A percentile compares a stretch with the other conserved stretches of the same genome.
phyloP scores from a whole-genome alignment of 2,329 filamentous ascomycete genomes.

The Colletotrichum gigasporum region DNA sequence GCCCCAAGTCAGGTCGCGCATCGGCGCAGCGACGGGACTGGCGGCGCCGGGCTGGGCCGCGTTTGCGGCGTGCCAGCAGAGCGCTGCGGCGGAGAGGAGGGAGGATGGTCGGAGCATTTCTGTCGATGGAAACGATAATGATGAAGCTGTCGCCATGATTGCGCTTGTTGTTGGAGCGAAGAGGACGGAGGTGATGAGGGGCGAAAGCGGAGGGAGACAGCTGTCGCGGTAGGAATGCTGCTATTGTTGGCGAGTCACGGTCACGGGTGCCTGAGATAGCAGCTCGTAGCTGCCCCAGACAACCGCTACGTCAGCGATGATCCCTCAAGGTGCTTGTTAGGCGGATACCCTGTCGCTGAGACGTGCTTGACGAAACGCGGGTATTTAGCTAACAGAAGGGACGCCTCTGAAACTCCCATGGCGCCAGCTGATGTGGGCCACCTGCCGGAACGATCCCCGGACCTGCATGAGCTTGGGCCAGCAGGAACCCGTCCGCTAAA shows the following conservation, averaged over 20 bases:
- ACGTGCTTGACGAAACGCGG: accelerated
- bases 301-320: constrained; percentile 27
- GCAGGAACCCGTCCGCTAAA: constrained; percentile 4
- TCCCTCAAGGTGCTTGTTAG: constrained; percentile 22
- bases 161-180: neutral
- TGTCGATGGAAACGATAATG: neutral
- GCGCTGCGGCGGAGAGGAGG: constrained; percentile 31
- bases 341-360: neutral
- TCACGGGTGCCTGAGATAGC: constrained; percentile 19
- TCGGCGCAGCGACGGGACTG: constrained; percentile 79
- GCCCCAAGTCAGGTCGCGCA: constrained; percentile 89
- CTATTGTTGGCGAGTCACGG: constrained; percentile 27
- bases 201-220: neutral
- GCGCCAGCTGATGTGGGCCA: constrained; percentile 13
- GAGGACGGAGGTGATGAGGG: neutral
- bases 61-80: constrained; percentile 47
- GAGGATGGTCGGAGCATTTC: constrained; percentile 8
- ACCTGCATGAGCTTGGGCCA: constrained; percentile 20
- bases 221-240: constrained; percentile 8
- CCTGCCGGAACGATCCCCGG: constrained; percentile 22
- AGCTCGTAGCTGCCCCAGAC: constrained; percentile 17
- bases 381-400: neutral
- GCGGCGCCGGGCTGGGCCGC: constrained; percentile 82
- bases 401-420: constrained; percentile 6
- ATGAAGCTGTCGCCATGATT: constrained; percentile 1